Base-by-base conservation (phyloP, 768 basidiomycete species). In the Lenzites betulinus region DNA sequence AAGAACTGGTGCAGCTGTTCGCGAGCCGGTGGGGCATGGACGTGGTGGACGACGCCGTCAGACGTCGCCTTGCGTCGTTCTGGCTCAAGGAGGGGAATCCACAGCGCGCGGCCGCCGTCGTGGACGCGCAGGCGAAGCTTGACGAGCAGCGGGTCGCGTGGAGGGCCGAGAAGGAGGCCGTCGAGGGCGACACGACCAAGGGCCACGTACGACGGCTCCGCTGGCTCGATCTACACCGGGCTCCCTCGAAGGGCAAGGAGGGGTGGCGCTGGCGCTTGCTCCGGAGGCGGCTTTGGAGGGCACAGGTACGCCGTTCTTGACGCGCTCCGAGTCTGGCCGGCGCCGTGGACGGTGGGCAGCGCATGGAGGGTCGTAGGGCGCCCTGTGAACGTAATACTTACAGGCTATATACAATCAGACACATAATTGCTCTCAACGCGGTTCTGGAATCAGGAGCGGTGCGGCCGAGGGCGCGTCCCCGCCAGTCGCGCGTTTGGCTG, bases 1-100 rank as follows among this genome's bases (percentile, higher is more conserved):
- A 75, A 65, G 74, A 74, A 36, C 70, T 81, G 30, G 67, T 85
- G 25, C 64, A 64, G 43, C 66, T 70, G 44, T 90, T 86, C 69
- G 75, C 75, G 64, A 68, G 69, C 53, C 75, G 77, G 64, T 91
- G 86, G 86, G 89, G 89, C 2, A 55, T 72, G 20, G 70, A 70
- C 25, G 74, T 87, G 6, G 81, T 81, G 64, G 84, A 88, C 73
- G 75, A 78, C 52, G 74, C 77, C 22, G 88, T 91, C 22, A 79
- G 82, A 67, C 81, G 85, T 58, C 82, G 86, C 42, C 71, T 91
- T 53, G 79, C 80, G 6, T 73, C 71, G 42, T 75, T 88, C 48
- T 89, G 88, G 30, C 67, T 87, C 55, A 88, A 86, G 70, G 83
- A 91, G 74, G 58, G 66, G 6, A 43, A 53, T 1, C 11, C 36